A percentile compares a stretch with the other conserved stretches of the same genome.
Evolutionary conservation across 2,329 filamentous ascomycete species (phyloP).

Genomic region (Metarhizium album): DNA sequence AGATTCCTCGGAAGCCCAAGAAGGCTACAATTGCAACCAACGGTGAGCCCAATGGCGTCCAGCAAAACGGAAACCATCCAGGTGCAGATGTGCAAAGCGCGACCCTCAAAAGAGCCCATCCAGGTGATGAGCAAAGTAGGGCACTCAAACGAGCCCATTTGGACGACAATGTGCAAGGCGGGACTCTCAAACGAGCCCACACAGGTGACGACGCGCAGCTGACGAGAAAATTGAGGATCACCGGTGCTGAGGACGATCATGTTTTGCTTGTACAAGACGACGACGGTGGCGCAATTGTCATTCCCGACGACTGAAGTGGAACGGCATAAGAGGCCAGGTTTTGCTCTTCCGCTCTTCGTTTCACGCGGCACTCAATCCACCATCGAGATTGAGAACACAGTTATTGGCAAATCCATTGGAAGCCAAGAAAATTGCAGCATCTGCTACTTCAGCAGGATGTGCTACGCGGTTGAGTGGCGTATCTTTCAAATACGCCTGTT

Average conservation of each 20-base stretch:
- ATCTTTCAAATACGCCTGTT: constrained; percentile 28
- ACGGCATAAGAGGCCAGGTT: not conserved
- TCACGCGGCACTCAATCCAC: constrained; percentile 63
- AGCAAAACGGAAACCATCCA: constrained; percentile 33
- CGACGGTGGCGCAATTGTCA: constrained; percentile 53
- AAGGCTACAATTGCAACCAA: constrained; percentile 24
- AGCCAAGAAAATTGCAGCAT: constrained; percentile 68
- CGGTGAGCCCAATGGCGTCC: constrained; percentile 26
- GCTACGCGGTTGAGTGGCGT: constrained; percentile 62
- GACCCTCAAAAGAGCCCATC: constrained; percentile 34
- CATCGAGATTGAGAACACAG: constrained; percentile 76
- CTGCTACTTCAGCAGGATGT: constrained; percentile 60
- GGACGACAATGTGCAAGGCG: constrained; percentile 18
- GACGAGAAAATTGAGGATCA: constrained; percentile 39
- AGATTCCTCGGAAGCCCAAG: constrained; percentile 45
- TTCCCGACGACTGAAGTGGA: constrained; percentile 46
- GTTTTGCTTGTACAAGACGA: constrained; percentile 40
- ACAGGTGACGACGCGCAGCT: constrained; percentile 31
- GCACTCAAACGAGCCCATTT: constrained; percentile 37
- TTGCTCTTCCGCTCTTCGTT: constrained; percentile 6
- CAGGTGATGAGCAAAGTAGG: constrained; percentile 29
- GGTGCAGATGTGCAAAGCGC: constrained; percentile 20
- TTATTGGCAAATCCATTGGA: constrained; percentile 78
- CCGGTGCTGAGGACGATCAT: constrained; percentile 23
- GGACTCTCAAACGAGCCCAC: constrained; percentile 35